Evolutionary conservation across 441 rosid genomes (phyloP).

Genomic region (Breynia disticha): DNA sequence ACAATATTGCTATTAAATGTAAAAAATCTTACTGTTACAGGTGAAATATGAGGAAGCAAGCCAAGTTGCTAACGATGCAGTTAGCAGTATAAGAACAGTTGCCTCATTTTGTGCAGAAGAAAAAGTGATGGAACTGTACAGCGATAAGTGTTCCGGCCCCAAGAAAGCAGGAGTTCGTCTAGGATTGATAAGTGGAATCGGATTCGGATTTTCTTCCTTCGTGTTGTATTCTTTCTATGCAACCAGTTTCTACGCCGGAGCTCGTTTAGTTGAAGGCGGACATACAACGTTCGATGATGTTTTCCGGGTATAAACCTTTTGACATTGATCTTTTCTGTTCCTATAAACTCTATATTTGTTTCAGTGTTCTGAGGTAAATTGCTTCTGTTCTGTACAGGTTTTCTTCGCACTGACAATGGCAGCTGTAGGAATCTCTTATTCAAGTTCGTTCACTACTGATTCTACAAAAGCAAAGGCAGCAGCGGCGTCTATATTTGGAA

Average conservation of each 20-base stretch:
- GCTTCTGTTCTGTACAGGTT: slow-evolving; percentile 30
- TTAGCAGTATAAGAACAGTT: slow-evolving; percentile 79
- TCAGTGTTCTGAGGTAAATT: background rate
- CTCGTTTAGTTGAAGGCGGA: slow-evolving; percentile 45
- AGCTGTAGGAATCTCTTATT: slow-evolving; percentile 49
- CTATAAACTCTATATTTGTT: background rate
- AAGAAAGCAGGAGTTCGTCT: slow-evolving; percentile 46
- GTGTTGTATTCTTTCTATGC: slow-evolving; percentile 49
- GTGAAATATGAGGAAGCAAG: slow-evolving; percentile 85
- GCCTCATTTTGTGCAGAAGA: slow-evolving; percentile 85
- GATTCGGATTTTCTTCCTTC: slow-evolving; percentile 58
- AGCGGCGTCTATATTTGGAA: slow-evolving; percentile 57
- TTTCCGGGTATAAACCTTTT: slow-evolving; percentile 36
- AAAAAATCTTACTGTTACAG: slow-evolving; percentile 24
- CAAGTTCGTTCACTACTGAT: slow-evolving; percentile 54
- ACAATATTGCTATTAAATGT: background rate
- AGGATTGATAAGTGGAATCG: slow-evolving; percentile 58
- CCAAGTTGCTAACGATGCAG: slow-evolving; percentile 81
- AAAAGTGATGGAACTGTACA: slow-evolving; percentile 58
- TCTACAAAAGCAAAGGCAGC: slow-evolving; percentile 51
- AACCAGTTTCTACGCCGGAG: slow-evolving; percentile 69
- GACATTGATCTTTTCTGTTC: background rate
- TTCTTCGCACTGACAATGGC: slow-evolving; percentile 62
- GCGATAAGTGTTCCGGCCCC: slow-evolving; percentile 61
- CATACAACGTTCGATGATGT: slow-evolving; percentile 45